These are phyloP conservation scores for Globisporangium uncinulatum DNA, from an alignment of 352 stramenopile genomes.

Conservation along the genomic window DNA sequence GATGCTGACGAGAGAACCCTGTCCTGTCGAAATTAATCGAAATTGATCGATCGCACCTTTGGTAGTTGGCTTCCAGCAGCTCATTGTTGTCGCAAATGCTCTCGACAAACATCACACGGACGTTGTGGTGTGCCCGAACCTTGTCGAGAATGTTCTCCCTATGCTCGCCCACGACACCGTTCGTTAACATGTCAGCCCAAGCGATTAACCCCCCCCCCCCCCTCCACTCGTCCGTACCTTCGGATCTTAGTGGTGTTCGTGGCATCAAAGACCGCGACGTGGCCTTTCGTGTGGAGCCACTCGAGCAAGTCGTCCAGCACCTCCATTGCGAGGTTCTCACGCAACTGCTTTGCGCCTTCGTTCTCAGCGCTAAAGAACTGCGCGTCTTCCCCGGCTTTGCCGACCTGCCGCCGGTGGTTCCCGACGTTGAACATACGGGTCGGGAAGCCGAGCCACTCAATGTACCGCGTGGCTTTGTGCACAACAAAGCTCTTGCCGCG, in stretches of 20 bases:
- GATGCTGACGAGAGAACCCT: background rate
- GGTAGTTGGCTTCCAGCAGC: conserved; percentile 91
- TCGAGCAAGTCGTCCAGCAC: conserved; percentile 86
- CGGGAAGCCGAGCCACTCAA: conserved; percentile 89
- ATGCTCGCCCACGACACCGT: conserved; percentile 4
- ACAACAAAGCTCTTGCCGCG: conserved; percentile 95
- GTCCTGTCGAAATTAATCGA: background rate
- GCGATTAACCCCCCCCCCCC: background rate
- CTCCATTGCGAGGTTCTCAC: conserved; percentile 87
- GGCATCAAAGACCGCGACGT: conserved; percentile 94
- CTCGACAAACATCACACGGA: conserved; percentile 93
- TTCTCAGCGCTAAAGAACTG: conserved; percentile 92
- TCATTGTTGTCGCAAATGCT: conserved; percentile 93
- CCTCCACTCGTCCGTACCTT: conserved; percentile 17
- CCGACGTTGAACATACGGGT: conserved; percentile 95
- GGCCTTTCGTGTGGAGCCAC: conserved; percentile 87
- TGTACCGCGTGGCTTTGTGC: conserved; percentile 90
- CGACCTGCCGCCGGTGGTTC: conserved; percentile 84
- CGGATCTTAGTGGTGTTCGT: conserved; percentile 92
- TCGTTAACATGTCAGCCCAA: background rate
- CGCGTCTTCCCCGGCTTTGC: conserved; percentile 62
- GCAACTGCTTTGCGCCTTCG: conserved; percentile 62
- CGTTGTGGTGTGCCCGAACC: conserved; percentile 53
- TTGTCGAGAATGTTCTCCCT: conserved; percentile 59
- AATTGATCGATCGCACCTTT: too few relatives aligned